phyloP scores from a whole-genome alignment of 2,329 filamentous ascomycete species.

The Talaromyces sp. region DNA sequence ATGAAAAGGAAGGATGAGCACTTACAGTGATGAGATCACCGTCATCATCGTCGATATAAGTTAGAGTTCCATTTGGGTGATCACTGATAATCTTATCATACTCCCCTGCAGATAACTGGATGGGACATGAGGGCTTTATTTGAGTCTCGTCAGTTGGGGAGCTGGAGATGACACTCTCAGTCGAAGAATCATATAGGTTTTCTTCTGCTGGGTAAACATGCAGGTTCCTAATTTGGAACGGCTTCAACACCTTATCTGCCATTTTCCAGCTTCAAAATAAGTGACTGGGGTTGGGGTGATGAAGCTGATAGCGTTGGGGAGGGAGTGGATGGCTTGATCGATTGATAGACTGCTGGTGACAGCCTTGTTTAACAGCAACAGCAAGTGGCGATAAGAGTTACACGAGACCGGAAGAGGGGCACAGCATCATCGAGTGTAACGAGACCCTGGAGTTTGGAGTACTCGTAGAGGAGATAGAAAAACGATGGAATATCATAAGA shows the following conservation, averaged over 20 bases:
- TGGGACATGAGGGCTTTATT: slow-evolving; percentile 28
- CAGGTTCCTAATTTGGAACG: slow-evolving; percentile 41
- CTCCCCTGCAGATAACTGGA: slow-evolving; percentile 41
- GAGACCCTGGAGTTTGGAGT: not conserved
- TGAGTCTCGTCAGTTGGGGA: slow-evolving; percentile 14
- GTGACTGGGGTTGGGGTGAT: not conserved
- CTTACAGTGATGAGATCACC: slow-evolving; percentile 46
- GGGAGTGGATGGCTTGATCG: not conserved
- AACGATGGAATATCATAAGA: not conserved
- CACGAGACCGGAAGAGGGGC: not conserved
- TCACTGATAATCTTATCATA: slow-evolving; percentile 43
- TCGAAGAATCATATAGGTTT: slow-evolving; percentile 20
- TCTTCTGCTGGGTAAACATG: slow-evolving; percentile 24
- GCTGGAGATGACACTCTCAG: slow-evolving; percentile 10
- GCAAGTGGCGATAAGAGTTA: slow-evolving; percentile 16
- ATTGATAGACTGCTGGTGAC: not conserved
- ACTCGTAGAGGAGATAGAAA: not conserved
- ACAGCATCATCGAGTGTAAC: slow-evolving; percentile 7
- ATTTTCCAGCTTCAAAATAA: slow-evolving; percentile 22
- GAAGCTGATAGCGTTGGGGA: not conserved
- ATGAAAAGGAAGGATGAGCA: not conserved
- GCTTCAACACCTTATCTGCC: slow-evolving; percentile 30
- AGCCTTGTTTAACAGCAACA: slow-evolving; percentile 9
- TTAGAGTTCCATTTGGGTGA: slow-evolving; percentile 42
- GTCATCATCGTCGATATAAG: slow-evolving; percentile 47